phyloP scores from a whole-genome alignment of 2,329 filamentous ascomycete species.

The Sporothrix variecibatus region DNA sequence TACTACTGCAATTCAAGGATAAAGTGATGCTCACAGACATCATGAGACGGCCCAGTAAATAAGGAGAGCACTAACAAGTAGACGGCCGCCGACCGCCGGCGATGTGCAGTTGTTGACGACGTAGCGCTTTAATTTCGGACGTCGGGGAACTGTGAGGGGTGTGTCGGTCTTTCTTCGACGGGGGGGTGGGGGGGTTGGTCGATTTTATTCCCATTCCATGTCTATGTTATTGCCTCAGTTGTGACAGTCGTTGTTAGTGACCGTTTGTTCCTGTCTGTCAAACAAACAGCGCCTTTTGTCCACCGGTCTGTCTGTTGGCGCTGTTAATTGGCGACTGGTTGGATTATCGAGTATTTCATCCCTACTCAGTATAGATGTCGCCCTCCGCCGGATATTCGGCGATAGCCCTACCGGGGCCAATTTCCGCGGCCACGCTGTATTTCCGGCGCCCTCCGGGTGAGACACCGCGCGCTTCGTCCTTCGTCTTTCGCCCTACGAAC shows the following conservation, averaged over 20 bases:
- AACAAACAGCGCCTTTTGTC: neutral
- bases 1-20: neutral
- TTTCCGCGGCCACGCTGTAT: conserved; percentile 3
- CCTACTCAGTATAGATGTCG: too few species aligned
- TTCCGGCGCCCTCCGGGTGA: neutral
- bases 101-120: neutral
- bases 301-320: neutral
- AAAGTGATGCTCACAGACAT: neutral
- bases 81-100: neutral
- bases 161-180: neutral
- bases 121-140: neutral
- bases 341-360: neutral
- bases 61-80: neutral
- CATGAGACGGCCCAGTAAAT: neutral
- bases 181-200: too few species aligned
- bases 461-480: neutral
- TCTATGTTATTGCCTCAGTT: neutral
- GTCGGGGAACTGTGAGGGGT: neutral
- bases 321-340: neutral
- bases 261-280: neutral
- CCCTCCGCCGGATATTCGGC: conserved; percentile 6
- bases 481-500: neutral
- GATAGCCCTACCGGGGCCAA: neutral
- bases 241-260: neutral
- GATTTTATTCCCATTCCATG: neutral